phyloP scores from a whole-genome alignment of 2,329 filamentous ascomycete genomes.

The Penicillium sp. region DNA sequence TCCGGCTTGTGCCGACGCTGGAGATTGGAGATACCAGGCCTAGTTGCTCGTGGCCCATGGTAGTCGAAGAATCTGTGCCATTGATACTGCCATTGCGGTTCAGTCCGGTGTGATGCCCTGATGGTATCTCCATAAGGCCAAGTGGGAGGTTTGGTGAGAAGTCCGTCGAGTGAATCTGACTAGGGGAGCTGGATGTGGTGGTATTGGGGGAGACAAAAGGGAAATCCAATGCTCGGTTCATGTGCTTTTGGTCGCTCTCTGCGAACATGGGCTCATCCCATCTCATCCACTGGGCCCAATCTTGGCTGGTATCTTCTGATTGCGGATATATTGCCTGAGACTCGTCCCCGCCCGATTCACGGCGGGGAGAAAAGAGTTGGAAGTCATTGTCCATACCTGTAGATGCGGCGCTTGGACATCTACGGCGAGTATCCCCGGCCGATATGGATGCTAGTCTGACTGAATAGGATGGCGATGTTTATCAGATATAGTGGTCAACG shows the following conservation, averaged over 20 bases:
- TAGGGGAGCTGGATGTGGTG: slow-evolving; percentile 29
- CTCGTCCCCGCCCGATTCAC: slow-evolving; percentile 25
- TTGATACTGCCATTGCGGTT: slow-evolving; percentile 3
- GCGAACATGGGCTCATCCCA: slow-evolving; percentile 46
- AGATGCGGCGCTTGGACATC: slow-evolving; percentile 28
- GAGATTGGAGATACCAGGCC: slow-evolving; percentile 34
- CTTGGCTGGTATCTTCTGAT: slow-evolving; percentile 39
- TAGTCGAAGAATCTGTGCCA: slow-evolving; percentile 10
- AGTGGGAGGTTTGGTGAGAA: slow-evolving; percentile 40
- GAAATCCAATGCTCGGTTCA: slow-evolving; percentile 29
- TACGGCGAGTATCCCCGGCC: slow-evolving; percentile 16
- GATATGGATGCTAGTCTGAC: slow-evolving; percentile 1
- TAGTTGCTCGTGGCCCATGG: slow-evolving; percentile 12
- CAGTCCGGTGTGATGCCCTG: slow-evolving; percentile 20
- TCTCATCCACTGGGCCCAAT: slow-evolving; percentile 52
- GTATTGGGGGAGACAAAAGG: slow-evolving; percentile 35
- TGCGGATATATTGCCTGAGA: slow-evolving; percentile 26
- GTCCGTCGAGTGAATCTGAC: slow-evolving; percentile 26
- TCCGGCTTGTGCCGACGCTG: slow-evolving; percentile 52
- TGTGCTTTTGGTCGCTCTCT: slow-evolving; percentile 34
- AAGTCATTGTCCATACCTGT: slow-evolving; percentile 39
- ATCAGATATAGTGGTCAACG: slow-evolving; percentile 7
- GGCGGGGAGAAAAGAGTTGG: slow-evolving; percentile 38
- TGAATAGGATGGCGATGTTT: slow-evolving; percentile 6
- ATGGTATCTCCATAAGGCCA: slow-evolving; percentile 36